These are phyloP conservation scores for Nothophoma quercina DNA, from an alignment of 2,329 filamentous ascomycete species.

Conservation along the genomic window DNA sequence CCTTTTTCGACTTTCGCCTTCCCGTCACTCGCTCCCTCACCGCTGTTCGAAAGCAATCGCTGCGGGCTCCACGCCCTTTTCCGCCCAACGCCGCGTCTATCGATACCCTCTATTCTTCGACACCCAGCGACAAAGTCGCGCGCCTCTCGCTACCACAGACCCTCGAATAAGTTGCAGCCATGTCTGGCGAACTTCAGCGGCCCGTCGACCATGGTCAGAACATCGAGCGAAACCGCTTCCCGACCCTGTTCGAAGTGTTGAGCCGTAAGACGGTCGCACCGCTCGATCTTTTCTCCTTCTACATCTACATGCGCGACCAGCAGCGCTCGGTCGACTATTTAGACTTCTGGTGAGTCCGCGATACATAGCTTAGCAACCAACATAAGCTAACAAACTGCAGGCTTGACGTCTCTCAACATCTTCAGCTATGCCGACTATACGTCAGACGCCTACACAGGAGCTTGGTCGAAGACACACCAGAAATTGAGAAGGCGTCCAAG, in stretches of 20 bases:
- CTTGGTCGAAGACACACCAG: slow-evolving; percentile 90
- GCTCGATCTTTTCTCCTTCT: slow-evolving; percentile 97
- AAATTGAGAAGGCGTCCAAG: slow-evolving; percentile 84
- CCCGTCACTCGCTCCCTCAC: slow-evolving; percentile 29
- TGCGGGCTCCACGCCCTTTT: slow-evolving; percentile 31
- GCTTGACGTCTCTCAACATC: slow-evolving; percentile 99
- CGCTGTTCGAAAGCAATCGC: slow-evolving; percentile 18
- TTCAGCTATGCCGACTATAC: slow-evolving; percentile 96
- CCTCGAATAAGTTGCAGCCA: slow-evolving; percentile 20
- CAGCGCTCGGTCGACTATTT: slow-evolving; percentile 97
- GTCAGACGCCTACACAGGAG: slow-evolving; percentile 93
- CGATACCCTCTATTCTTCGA: slow-evolving; percentile 28
- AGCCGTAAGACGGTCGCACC: slow-evolving; percentile 93
- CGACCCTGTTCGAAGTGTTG: slow-evolving; percentile 94
- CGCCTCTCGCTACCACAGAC: slow-evolving; percentile 21
- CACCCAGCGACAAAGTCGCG: slow-evolving; percentile 26
- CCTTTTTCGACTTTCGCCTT: slow-evolving; percentile 8
- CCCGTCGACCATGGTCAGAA: slow-evolving; percentile 15
- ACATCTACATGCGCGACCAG: slow-evolving; percentile 99
- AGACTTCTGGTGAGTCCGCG: slow-evolving; percentile 83
- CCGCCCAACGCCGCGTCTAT: slow-evolving; percentile 25
- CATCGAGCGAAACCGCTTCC: slow-evolving; percentile 77
- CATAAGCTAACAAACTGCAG: slow-evolving; percentile 58
- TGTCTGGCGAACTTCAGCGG: slow-evolving; percentile 34
- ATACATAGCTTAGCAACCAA: background rate